Percentiles rank a stretch among this genome's conserved stretches.
Evolutionary conservation across 2,329 filamentous ascomycete species (phyloP).

Genomic region (Podosphaera fusca): DNA sequence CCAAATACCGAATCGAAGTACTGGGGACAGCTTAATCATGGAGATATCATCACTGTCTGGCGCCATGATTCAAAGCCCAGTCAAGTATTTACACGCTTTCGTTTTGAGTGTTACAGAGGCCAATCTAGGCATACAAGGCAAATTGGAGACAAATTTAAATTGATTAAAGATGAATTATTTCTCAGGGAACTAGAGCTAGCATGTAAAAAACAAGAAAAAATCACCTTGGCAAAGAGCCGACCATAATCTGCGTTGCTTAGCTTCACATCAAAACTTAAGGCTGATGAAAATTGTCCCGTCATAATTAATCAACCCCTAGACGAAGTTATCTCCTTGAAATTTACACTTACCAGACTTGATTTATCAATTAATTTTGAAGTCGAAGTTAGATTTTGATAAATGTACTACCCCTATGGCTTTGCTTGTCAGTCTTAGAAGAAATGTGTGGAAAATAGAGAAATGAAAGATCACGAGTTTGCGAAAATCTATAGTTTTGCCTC

Average conservation of each 20-base stretch:
- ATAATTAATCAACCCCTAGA: too few relatives aligned
- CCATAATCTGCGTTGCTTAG: not conserved
- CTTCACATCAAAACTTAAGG: too few relatives aligned
- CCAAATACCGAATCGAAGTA: conserved; percentile 25
- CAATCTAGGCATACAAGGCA: conserved; percentile 8
- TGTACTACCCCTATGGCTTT: too few relatives aligned
- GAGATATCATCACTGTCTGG: conserved; percentile 57
- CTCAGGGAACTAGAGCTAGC: conserved; percentile 10
- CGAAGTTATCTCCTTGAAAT: too few relatives aligned
- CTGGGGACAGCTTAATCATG: conserved; percentile 51
- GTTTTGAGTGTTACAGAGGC: conserved; percentile 15
- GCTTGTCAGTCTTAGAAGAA: too few relatives aligned
- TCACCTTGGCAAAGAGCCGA: conserved; percentile 4
- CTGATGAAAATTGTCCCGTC: too few relatives aligned
- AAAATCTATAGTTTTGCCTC: too few relatives aligned
- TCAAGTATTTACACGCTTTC: conserved; percentile 7
- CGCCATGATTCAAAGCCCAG: conserved; percentile 19
- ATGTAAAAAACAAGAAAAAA: conserved; percentile 9
- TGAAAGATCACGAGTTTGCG: too few relatives aligned
- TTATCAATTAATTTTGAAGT: too few relatives aligned
- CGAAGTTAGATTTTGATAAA: too few relatives aligned
- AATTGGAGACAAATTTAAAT: conserved; percentile 7
- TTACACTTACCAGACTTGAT: too few relatives aligned
- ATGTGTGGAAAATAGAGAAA: too few relatives aligned
- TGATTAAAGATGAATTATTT: conserved; percentile 6